Conservation (phyloP, 306 rosid species). For the Vigna unguiculata region DNA sequence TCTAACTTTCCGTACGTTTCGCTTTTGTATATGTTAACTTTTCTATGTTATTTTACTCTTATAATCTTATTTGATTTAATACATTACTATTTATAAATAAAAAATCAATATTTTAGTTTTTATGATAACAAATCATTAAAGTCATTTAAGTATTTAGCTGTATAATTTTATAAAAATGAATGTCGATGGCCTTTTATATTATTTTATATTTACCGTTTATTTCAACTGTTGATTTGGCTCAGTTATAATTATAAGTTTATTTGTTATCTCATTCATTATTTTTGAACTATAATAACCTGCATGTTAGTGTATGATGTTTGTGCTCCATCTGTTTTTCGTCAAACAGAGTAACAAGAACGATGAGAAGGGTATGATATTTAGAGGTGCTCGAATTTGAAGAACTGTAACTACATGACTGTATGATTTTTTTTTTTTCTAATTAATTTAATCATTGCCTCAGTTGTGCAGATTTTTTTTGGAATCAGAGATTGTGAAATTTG, state of each 20-base stretch:
- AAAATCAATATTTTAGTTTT: no score
- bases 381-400: background rate
- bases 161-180: background rate
- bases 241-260: background rate
- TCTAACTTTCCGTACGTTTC: background rate
- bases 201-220: background rate
- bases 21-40: background rate
- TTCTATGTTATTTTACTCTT: background rate
- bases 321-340: background rate
- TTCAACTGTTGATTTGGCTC: background rate
- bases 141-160: no score
- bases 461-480: slow-evolving; percentile 24
- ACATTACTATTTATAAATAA: background rate
- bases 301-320: background rate
- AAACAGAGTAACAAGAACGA: background rate
- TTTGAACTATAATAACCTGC: background rate
- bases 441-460: background rate
- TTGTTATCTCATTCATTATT: background rate
- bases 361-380: background rate
- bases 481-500: slow-evolving; percentile 43
- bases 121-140: no score
- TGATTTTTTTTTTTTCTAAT: background rate
- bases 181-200: background rate
- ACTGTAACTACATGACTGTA: background rate
- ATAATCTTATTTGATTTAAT: background rate